These are phyloP conservation scores for Hypoxylon sp. DNA, from an alignment of 2,329 filamentous ascomycete species.

Conservation along the genomic window DNA sequence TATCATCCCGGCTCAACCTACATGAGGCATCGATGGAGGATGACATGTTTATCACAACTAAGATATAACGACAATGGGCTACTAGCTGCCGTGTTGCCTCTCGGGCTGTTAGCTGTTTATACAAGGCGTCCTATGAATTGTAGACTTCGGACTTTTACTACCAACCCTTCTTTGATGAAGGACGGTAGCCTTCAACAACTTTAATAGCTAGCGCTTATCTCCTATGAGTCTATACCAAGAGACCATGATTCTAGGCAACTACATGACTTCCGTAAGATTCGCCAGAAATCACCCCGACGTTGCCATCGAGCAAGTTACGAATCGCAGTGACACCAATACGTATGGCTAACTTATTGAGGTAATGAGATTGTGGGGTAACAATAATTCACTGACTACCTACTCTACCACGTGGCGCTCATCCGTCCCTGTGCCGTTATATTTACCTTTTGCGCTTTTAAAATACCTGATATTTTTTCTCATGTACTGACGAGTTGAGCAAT, in stretches of 20 bases:
- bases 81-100: background rate
- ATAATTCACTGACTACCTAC: constrained; percentile 17
- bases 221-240: background rate
- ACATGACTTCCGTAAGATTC: background rate
- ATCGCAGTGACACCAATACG: constrained; percentile 2
- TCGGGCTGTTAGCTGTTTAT: background rate
- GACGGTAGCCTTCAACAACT: background rate
- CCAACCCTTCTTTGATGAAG: background rate
- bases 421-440: constrained; percentile 25
- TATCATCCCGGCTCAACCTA: constrained; percentile 1
- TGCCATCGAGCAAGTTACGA: constrained; percentile 12
- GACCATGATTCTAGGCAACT: constrained; percentile 1
- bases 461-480: background rate
- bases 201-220: background rate
- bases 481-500: constrained; percentile 10
- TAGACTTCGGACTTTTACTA: background rate
- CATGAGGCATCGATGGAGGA: background rate
- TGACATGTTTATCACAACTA: background rate
- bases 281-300: background rate
- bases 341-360: constrained; percentile 34
- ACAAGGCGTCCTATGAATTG: background rate
- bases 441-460: constrained; percentile 15
- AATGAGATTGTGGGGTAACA: constrained; percentile 40
- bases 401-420: constrained; percentile 39
- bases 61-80: background rate